A percentile compares a stretch with the other conserved stretches of the same genome.
Evolutionary conservation across 148 eudicot species (phyloP).

Genomic region (Rhododendron kiyosumense): DNA sequence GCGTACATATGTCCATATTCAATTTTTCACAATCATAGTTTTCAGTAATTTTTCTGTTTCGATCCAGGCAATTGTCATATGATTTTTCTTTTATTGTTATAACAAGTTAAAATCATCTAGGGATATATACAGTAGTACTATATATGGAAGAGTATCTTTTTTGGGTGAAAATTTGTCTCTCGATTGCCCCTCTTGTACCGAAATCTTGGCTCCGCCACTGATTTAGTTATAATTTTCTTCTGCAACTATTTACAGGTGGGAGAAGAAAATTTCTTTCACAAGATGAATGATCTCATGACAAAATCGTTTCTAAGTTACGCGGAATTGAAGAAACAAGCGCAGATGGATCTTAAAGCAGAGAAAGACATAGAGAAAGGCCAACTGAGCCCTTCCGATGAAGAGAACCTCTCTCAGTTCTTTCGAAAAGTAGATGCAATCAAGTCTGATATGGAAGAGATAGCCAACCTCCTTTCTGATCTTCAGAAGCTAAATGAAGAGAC

Average conservation of each 20-base stretch:
- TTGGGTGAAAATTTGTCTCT: too few relatives aligned
- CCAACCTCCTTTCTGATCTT: constrained; percentile 59
- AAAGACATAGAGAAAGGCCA: constrained; percentile 37
- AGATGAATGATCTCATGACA: constrained; percentile 89
- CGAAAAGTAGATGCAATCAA: constrained; percentile 55
- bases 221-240: background rate
- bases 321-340: constrained; percentile 79
- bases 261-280: constrained; percentile 7
- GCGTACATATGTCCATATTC: too few relatives aligned
- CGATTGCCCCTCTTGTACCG: too few relatives aligned
- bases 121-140: too few relatives aligned
- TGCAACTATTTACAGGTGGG: constrained; percentile 18
- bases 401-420: constrained; percentile 61
- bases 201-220: background rate
- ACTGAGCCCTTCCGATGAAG: constrained; percentile 42
- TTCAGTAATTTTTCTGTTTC: too few relatives aligned
- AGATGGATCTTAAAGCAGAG: constrained; percentile 39
- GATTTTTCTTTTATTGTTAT: too few relatives aligned
- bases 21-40: too few relatives aligned
- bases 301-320: constrained; percentile 78
- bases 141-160: too few relatives aligned
- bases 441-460: constrained; percentile 55
- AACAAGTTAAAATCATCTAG: too few relatives aligned
- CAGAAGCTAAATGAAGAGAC: constrained; percentile 67
- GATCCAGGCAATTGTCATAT: too few relatives aligned